Conservation (phyloP, 75 land plant genomes). For the Picea sitchensis region DNA sequence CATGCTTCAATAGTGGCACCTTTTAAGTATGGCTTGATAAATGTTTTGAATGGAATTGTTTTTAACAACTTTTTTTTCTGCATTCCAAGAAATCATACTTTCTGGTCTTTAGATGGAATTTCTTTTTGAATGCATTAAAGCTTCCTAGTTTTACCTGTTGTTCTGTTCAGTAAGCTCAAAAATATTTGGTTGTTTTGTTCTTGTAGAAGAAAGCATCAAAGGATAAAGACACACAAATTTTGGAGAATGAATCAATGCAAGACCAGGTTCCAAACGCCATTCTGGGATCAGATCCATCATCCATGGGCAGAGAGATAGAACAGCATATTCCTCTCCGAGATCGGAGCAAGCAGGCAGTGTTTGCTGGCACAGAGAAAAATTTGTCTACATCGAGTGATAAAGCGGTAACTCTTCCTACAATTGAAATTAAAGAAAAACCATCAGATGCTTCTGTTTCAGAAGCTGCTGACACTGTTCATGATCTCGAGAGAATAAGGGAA, state of each 20-base stretch:
- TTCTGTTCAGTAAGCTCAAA: too few species aligned
- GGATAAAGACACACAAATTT: constrained; percentile 13
- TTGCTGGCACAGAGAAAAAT: background rate
- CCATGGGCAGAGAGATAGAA: background rate
- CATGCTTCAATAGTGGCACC: too few species aligned
- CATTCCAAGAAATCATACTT: too few species aligned
- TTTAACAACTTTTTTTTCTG: too few species aligned
- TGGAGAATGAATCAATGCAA: constrained; percentile 9
- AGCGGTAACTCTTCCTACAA: background rate
- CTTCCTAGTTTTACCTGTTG: too few species aligned
- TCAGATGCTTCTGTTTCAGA: constrained; percentile 4
- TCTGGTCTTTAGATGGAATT: too few species aligned
- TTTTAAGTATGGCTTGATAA: too few species aligned
- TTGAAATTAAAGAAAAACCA: constrained; percentile 9
- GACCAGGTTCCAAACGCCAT: constrained; percentile 11
- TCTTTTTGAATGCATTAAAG: too few species aligned
- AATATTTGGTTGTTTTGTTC: too few species aligned
- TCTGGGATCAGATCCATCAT: constrained; percentile 19
- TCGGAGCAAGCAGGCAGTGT: constrained; percentile 5
- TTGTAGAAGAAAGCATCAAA: constrained; percentile 19
- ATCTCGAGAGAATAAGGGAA: constrained; percentile 25
- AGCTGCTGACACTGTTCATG: constrained; percentile 1
- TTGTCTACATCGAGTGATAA: constrained; percentile 5
- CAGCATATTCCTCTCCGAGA: constrained; percentile 12
- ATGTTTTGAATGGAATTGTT: too few species aligned